Conservation (phyloP, 2,329 filamentous ascomycete genomes). For the Xylariomycetidae sp. region DNA sequence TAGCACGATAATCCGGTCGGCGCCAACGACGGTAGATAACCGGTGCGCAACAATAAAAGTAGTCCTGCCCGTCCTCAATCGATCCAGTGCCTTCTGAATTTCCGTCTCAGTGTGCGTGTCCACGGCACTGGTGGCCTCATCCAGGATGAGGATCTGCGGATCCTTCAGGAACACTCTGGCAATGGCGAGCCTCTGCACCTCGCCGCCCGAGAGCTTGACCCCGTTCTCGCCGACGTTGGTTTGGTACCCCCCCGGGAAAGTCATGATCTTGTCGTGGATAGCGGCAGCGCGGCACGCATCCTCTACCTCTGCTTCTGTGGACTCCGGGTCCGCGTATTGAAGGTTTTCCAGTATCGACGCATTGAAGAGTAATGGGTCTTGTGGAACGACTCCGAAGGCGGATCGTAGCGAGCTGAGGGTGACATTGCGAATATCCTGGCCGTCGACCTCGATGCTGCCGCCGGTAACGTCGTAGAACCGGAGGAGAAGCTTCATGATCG, state of each 20-base stretch:
- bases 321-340: constrained; percentile 56
- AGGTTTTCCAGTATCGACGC: constrained; percentile 61
- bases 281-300: constrained; percentile 57
- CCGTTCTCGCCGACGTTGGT: constrained; percentile 45
- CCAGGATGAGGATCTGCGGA: constrained; percentile 32
- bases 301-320: constrained; percentile 55
- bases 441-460: constrained; percentile 53
- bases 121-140: constrained; percentile 48
- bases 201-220: constrained; percentile 45
- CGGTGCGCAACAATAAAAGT: constrained; percentile 47
- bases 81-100: constrained; percentile 42
- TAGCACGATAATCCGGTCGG: constrained; percentile 50
- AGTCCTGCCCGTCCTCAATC: constrained; percentile 42
- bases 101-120: constrained; percentile 39
- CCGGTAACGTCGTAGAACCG: constrained; percentile 55
- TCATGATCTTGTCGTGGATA: constrained; percentile 60
- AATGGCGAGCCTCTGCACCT: constrained; percentile 45
- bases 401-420: constrained; percentile 54
- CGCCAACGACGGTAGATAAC: constrained; percentile 37
- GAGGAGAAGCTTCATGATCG: constrained; percentile 55
- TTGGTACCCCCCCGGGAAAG: constrained; percentile 49
- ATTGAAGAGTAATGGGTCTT: constrained; percentile 62
- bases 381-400: constrained; percentile 58
- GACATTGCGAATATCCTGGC: constrained; percentile 55
- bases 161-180: constrained; percentile 32